Conservation (phyloP, 257 asterid species). For the Salvia miltiorrhiza region DNA sequence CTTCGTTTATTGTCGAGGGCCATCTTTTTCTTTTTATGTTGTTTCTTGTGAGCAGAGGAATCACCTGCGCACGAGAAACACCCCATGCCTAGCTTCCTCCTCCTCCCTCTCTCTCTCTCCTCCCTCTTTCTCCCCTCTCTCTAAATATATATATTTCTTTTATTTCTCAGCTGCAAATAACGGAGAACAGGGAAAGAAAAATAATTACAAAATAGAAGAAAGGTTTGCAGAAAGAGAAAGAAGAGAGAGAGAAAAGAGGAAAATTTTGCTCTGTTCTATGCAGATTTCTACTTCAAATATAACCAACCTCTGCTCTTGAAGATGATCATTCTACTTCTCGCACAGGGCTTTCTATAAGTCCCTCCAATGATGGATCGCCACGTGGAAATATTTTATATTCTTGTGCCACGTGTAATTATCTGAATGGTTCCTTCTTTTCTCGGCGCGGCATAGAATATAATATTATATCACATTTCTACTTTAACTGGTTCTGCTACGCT, state of each 20-base stretch:
- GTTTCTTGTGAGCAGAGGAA: conserved; percentile 27
- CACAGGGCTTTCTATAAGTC: neutral
- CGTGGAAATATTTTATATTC: neutral
- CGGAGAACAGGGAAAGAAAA: conserved; percentile 9
- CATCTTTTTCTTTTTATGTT: conserved; percentile 4
- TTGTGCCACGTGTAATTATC: neutral
- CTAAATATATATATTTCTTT: neutral
- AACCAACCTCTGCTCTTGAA: neutral
- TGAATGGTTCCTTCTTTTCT: neutral
- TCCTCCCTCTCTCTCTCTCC: conserved; percentile 1
- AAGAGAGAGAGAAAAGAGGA: conserved; percentile 5
- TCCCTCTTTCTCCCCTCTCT: neutral
- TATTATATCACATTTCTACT: neutral
- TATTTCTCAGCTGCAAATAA: conserved; percentile 11
- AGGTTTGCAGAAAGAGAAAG: conserved; percentile 11
- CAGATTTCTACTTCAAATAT: neutral
- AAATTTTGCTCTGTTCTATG: conserved; percentile 2
- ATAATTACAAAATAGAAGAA: neutral
- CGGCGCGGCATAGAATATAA: neutral
- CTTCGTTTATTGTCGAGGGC: neutral
- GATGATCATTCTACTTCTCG: neutral
- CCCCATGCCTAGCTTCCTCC: conserved; percentile 24
- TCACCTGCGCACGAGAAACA: conserved; percentile 32
- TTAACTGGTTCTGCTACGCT: too few species aligned
- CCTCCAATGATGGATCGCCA: neutral